Conservation (phyloP, 352 stramenopile genomes). For the Phytophthora brassicae region DNA sequence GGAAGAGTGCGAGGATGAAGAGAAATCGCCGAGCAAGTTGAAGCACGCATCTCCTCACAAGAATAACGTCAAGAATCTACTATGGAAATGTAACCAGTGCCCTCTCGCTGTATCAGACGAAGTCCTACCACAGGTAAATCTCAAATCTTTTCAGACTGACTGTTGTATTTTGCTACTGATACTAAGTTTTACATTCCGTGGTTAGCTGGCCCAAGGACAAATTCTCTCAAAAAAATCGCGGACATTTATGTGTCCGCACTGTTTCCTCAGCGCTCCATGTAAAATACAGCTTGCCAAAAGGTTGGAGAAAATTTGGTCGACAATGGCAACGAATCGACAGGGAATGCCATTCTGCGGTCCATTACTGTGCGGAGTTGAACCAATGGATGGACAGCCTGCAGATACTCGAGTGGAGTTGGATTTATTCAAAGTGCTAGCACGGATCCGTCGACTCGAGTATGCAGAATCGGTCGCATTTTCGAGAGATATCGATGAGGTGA, state of each 20-base stretch:
- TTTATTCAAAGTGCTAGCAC: slow-evolving; percentile 74
- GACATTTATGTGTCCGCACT: slow-evolving; percentile 74
- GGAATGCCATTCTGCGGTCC: slow-evolving; percentile 81
- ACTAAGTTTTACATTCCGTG: slow-evolving; percentile 3
- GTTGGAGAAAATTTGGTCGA: slow-evolving; percentile 85
- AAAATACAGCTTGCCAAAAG: slow-evolving; percentile 78
- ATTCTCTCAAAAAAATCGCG: slow-evolving; percentile 67
- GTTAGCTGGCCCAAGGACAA: slow-evolving; percentile 60
- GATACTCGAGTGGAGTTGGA: slow-evolving; percentile 38
- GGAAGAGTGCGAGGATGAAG: slow-evolving; percentile 49
- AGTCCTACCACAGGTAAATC: slow-evolving; percentile 58
- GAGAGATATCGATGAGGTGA: slow-evolving; percentile 63
- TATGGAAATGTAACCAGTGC: slow-evolving; percentile 85
- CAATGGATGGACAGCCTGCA: slow-evolving; percentile 22
- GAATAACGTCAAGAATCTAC: slow-evolving; percentile 46
- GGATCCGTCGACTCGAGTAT: slow-evolving; percentile 77
- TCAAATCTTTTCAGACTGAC: background rate
- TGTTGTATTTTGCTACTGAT: slow-evolving; percentile 4
- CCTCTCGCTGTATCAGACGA: slow-evolving; percentile 64
- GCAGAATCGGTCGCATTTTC: slow-evolving; percentile 59
- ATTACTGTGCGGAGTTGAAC: slow-evolving; percentile 63
- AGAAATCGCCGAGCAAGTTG: slow-evolving; percentile 35
- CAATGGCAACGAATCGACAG: slow-evolving; percentile 83
- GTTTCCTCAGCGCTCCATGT: slow-evolving; percentile 48
- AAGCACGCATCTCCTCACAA: slow-evolving; percentile 60